phyloP scores from a whole-genome alignment of 2,329 filamentous ascomycete genomes.

The Coniochaeta sp. region DNA sequence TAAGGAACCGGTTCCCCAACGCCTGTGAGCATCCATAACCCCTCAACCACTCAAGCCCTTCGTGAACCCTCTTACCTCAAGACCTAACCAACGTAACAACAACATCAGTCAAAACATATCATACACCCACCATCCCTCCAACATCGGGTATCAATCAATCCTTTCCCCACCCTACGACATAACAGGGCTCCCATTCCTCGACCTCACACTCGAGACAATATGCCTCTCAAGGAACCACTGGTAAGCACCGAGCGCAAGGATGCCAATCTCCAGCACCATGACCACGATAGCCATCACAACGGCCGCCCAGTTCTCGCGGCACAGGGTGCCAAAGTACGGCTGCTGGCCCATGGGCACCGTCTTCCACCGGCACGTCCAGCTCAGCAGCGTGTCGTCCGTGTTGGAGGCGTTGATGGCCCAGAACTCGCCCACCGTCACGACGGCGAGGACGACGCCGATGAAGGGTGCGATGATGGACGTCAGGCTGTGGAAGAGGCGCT shows the following conservation, averaged over 20 bases:
- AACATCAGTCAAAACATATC: background rate
- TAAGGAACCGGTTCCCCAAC: too few species aligned
- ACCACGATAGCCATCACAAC: slow-evolving; percentile 49
- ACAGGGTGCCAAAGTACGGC: slow-evolving; percentile 51
- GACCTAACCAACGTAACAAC: too few species aligned
- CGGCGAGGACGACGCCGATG: slow-evolving; percentile 35
- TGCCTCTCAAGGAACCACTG: slow-evolving; percentile 35
- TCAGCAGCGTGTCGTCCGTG: slow-evolving; percentile 47
- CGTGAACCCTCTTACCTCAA: too few species aligned
- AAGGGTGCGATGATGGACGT: slow-evolving; percentile 32
- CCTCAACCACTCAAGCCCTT: too few species aligned
- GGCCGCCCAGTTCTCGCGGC: slow-evolving; percentile 46
- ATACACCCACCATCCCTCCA: background rate
- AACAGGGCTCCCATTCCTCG: background rate
- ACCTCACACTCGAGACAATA: background rate
- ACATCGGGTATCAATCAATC: background rate
- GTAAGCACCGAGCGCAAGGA: slow-evolving; percentile 38
- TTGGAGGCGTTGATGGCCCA: slow-evolving; percentile 48
- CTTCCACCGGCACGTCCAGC: slow-evolving; percentile 57
- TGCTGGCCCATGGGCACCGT: slow-evolving; percentile 41
- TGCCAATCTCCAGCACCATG: slow-evolving; percentile 46
- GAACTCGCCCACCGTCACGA: slow-evolving; percentile 50
- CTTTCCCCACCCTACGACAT: background rate
- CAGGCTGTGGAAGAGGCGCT: slow-evolving; percentile 24
- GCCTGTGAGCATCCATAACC: too few species aligned